Evolutionary conservation across 345 rosid genomes (phyloP).

Genomic region (Salix koriyanagi): DNA sequence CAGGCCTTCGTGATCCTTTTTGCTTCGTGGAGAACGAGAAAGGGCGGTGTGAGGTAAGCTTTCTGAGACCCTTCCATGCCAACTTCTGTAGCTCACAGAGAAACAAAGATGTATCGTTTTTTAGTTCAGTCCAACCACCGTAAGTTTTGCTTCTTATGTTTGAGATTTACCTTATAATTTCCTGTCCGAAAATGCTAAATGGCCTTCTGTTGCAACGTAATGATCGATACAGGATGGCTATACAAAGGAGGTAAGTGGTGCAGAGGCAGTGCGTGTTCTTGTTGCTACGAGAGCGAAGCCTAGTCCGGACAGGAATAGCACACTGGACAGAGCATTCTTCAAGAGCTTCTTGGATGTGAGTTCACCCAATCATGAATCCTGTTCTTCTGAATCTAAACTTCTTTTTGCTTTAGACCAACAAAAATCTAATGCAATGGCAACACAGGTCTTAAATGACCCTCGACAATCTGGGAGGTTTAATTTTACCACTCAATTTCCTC

Average conservation of each 20-base stretch:
- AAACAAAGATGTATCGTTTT: not conserved
- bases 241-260: conserved; percentile 55
- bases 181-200: too few relatives aligned
- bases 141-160: too few relatives aligned
- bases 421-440: not conserved
- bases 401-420: too few relatives aligned
- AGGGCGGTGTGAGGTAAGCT: conserved; percentile 74
- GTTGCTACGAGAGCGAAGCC: conserved; percentile 77
- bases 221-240: conserved; percentile 59
- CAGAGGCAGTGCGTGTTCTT: conserved; percentile 64
- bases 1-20: conserved; percentile 56
- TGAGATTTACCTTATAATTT: too few relatives aligned
- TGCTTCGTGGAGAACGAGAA: conserved; percentile 49
- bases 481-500: conserved; percentile 67
- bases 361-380: not conserved
- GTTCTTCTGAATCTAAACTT: too few relatives aligned
- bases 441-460: conserved; percentile 64
- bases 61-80: not conserved
- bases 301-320: conserved; percentile 35
- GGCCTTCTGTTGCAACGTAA: too few relatives aligned
- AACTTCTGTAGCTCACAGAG: too few relatives aligned
- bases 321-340: conserved; percentile 60
- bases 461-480: conserved; percentile 65
- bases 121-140: not conserved
- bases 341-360: conserved; percentile 81